These are phyloP conservation scores for Pseudoperonospora humuli DNA, from an alignment of 352 stramenopile species.

Conservation along the genomic window DNA sequence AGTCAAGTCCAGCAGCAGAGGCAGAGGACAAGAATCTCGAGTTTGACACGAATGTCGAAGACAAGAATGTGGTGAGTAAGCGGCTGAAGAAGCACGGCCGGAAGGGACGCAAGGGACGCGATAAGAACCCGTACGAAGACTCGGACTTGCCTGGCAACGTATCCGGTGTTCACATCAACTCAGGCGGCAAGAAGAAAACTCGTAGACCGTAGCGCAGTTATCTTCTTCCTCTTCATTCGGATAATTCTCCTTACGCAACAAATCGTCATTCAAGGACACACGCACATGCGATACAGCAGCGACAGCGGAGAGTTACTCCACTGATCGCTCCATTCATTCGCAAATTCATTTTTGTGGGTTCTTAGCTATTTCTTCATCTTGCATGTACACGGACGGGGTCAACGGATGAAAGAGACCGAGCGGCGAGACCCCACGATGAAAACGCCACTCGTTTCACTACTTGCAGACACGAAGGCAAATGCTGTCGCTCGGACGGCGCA, in stretches of 20 bases:
- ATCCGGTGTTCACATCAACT: conserved; percentile 55
- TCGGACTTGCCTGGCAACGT: conserved; percentile 54
- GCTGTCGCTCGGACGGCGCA: conserved; percentile 5
- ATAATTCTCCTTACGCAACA: conserved; percentile 12
- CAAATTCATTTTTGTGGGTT: conserved; percentile 29
- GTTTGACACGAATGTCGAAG: conserved; percentile 65
- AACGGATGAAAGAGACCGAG: conserved; percentile 15
- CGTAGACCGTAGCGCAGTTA: conserved; percentile 29
- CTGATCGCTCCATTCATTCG: conserved; percentile 23
- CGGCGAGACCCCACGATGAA: conserved; percentile 23
- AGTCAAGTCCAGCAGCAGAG: conserved; percentile 1
- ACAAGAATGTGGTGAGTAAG: conserved; percentile 71
- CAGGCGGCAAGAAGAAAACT: conserved; percentile 66
- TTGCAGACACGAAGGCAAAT: conserved; percentile 13
- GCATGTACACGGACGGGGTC: conserved; percentile 18
- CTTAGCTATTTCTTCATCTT: conserved; percentile 25
- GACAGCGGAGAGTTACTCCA: neutral
- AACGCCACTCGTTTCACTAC: conserved; percentile 12
- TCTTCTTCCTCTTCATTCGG: neutral
- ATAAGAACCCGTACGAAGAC: conserved; percentile 96
- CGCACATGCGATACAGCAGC: too few relatives aligned
- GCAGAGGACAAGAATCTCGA: conserved; percentile 38
- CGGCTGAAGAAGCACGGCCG: conserved; percentile 91
- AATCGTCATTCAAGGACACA: conserved; percentile 3
- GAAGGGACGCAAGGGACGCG: conserved; percentile 92